Base-by-base conservation (phyloP, 1,284 basidiomycete genomes). In the Tilletia horrida region DNA sequence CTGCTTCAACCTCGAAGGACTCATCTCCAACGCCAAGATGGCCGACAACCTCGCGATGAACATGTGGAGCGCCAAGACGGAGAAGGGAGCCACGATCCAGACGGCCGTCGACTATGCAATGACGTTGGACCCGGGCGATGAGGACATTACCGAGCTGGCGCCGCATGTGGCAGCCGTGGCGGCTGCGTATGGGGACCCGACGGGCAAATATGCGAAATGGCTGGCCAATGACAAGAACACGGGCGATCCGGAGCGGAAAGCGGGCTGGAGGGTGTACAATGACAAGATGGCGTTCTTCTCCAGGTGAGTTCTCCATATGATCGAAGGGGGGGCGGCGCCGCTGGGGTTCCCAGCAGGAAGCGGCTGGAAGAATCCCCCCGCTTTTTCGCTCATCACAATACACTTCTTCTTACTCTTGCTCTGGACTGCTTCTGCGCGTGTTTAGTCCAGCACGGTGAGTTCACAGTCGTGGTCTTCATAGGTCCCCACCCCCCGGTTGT, bases 1-100 rank as follows among this genome's bases (percentile, higher is more conserved):
- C 13, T 84, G 85, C 21, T 89, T 88, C 81, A 89, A 89, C 73
- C 82, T 89, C 35, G 87, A 87, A 14, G 88, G 86, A 27, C 87
- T 89, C 86, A 87, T 89, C 64, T 87, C 88, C 73, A 82, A 86
- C 52, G 87, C 86, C 14, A 85, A 85, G 50, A 76, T 88, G 14
- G 87, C 84, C 2, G 86, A 87, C 69, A 81, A 86, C 66, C 76
- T 87, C 31, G 83, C 83, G 31, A 82, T 84, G 40, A 77, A 81
- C 63, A 82, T 83, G 27, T 88, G 87, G 86, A 84, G 85, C 64
- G 81, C 83, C 62, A 85, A 83, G 27, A 85, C 86, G 25, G 80
- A 70, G 14, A 75, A 79, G 11, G 86, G 86, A 25, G 83, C 84
- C 0, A 88, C 84, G 23, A 88, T 89, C 78, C 83, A 87, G 74